Evolutionary conservation across 805 yeast species (phyloP).

Genomic region (Citeromyces nyonsensis): DNA sequence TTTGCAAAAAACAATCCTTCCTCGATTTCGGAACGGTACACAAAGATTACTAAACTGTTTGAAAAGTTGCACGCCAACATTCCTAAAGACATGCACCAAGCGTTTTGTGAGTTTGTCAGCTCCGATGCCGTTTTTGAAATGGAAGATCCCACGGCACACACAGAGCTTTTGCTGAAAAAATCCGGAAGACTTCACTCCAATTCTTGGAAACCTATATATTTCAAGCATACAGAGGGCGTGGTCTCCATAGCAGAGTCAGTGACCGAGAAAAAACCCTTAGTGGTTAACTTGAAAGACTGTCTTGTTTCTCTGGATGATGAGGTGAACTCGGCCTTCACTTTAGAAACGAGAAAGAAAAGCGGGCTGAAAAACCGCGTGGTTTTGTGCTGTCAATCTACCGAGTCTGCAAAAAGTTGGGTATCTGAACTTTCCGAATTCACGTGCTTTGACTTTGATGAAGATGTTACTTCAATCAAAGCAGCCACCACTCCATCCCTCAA

Average conservation of each 20-base stretch:
- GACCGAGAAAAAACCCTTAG: constrained; percentile 9
- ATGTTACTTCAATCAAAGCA: too few relatives aligned
- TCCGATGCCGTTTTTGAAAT: constrained; percentile 32
- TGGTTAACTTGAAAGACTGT: constrained; percentile 8
- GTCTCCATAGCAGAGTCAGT: constrained; percentile 6
- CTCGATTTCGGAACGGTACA: constrained; percentile 47
- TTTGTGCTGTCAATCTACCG: constrained; percentile 67
- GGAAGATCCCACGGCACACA: constrained; percentile 5
- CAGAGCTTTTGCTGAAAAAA: constrained; percentile 4
- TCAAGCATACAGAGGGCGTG: constrained; percentile 2
- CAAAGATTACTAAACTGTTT: constrained; percentile 42
- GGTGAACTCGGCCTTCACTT: constrained; percentile 10
- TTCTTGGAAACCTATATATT: constrained; percentile 4
- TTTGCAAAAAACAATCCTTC: constrained; percentile 46
- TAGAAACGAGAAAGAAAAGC: constrained; percentile 13
- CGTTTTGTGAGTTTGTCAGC: constrained; percentile 51
- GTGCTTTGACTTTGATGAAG: too few relatives aligned
- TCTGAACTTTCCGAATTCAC: constrained; percentile 3
- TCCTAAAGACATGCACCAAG: constrained; percentile 31
- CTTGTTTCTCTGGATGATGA: constrained; percentile 8
- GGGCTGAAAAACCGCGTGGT: constrained; percentile 14
- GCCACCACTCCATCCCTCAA: too few relatives aligned
- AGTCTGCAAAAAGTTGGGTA: constrained; percentile 26
- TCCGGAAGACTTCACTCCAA: constrained; percentile 3
- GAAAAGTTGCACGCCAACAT: constrained; percentile 26